These are phyloP conservation scores for Penicillium simplicissimum DNA, from an alignment of 495 filamentous ascomycete species.

Conservation along the genomic window DNA sequence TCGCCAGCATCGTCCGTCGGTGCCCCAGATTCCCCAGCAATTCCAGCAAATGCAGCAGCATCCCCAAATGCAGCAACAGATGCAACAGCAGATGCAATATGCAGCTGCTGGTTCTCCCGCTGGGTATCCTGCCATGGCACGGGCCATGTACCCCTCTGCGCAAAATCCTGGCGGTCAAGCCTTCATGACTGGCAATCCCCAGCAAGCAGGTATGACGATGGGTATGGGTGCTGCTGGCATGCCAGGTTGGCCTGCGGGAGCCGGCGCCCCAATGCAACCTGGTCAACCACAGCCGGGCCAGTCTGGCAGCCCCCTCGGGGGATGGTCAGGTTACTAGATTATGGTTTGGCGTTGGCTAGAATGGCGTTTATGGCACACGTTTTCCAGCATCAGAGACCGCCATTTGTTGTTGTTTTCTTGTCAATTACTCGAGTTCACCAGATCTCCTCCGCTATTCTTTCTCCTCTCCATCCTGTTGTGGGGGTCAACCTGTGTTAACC, in stretches of 20 bases:
- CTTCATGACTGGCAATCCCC: slow-evolving; percentile 43
- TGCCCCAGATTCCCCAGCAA: slow-evolving; percentile 45
- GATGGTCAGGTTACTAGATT: slow-evolving; percentile 48
- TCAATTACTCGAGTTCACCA: slow-evolving; percentile 6
- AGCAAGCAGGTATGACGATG: slow-evolving; percentile 44
- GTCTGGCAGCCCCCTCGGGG: slow-evolving; percentile 44
- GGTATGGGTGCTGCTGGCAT: slow-evolving; percentile 43
- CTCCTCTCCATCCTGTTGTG: slow-evolving; percentile 18
- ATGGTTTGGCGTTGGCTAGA: slow-evolving; percentile 32
- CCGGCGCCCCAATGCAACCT: slow-evolving; percentile 43
- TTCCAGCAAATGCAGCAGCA: slow-evolving; percentile 51
- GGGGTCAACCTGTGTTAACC: slow-evolving; percentile 6
- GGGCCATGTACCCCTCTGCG: slow-evolving; percentile 45
- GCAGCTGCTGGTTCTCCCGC: slow-evolving; percentile 38
- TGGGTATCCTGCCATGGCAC: slow-evolving; percentile 41
- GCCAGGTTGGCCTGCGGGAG: slow-evolving; percentile 41
- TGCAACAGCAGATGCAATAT: slow-evolving; percentile 36
- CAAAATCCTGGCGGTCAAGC: slow-evolving; percentile 42
- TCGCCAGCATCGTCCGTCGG: slow-evolving; percentile 46
- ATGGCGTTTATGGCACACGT: slow-evolving; percentile 27
- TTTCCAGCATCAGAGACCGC: slow-evolving; percentile 20
- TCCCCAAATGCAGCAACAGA: slow-evolving; percentile 60
- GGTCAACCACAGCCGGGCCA: slow-evolving; percentile 47
- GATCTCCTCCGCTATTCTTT: slow-evolving; percentile 13
- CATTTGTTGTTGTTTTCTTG: slow-evolving; percentile 20